These are phyloP conservation scores for Chaetomiaceae sp. DNA, from an alignment of 2,329 filamentous ascomycete genomes.

Conservation along the genomic window DNA sequence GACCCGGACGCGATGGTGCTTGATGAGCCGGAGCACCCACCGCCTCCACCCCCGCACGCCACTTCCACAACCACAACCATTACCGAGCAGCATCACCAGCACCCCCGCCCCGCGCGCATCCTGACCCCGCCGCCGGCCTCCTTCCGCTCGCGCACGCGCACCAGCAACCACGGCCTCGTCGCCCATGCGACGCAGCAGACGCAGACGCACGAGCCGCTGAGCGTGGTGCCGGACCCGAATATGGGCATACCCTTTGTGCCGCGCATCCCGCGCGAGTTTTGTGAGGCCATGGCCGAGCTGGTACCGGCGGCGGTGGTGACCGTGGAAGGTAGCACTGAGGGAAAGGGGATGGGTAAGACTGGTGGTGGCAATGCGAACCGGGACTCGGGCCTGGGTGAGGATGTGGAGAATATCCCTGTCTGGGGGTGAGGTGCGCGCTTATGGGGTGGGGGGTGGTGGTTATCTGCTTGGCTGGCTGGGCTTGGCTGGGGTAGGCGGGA, in stretches of 20 bases:
- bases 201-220: slow-evolving; percentile 29
- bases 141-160: slow-evolving; percentile 9
- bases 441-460: too few relatives aligned
- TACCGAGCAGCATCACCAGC: not conserved
- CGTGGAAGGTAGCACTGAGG: not conserved
- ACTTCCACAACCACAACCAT: not conserved
- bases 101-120: not conserved
- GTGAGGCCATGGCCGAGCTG: slow-evolving; percentile 4
- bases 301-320: not conserved
- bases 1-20: slow-evolving; percentile 20
- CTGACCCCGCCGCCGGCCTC: slow-evolving; percentile 6
- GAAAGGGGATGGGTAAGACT: not conserved
- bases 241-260: slow-evolving; percentile 42
- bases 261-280: slow-evolving; percentile 31
- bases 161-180: not conserved
- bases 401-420: slow-evolving; percentile 14
- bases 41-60: not conserved
- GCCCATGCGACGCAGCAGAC: not conserved
- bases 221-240: slow-evolving; percentile 41
- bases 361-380: slow-evolving; percentile 2
- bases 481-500: not conserved
- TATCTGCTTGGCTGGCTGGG: not conserved
- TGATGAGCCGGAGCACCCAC: slow-evolving; percentile 15
- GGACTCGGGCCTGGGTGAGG: slow-evolving; percentile 15
- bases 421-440: too few relatives aligned